Evolutionary conservation across 441 rosid genomes (phyloP), one percentile per base, ranked within the genome.

Genomic region (Capsella rubella): DNA sequence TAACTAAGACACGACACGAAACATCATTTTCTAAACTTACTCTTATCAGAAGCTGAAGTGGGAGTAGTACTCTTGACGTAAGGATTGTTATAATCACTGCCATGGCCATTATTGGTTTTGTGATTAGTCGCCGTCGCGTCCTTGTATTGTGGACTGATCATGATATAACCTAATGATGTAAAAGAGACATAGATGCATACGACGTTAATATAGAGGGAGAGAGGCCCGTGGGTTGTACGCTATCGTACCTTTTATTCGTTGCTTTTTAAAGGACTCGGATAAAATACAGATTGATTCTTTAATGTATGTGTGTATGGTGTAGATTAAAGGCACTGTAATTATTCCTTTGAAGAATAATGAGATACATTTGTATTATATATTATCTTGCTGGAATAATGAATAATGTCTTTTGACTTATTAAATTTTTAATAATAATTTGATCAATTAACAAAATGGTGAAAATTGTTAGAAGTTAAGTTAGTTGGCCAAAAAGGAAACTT

Each of bases 21-120:
- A 6, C 10, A 63, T 63, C 11, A 18, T 15, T n/a, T 15, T 10
- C 12, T 58, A 40, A 16, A 60, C 84, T 80, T 71, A 85, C 84
- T 80, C 71, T 67, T 80, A 59, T 74, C 79, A 15, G 82, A 78
- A 53, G 85, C 64, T 11, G 79, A 79, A 43, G 56, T 82, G 29
- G 85, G 79, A 43, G 82, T 72, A 45, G 90, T 73, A 42, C 74
- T 42, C 29, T 81, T 81, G 60, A 85, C 65, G 73, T 88, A 88
- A 65, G 90, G 92, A 69, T 86, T 79, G 64, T 32, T 74, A 37
- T 56, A 61, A 63, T 29, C 74, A 78, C 59, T 32, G 32, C 65
- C 42, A 8, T 62, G 52, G 12, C 14, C 64, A 35, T 66, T 72
- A 35, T 66, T 72, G 53, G 31, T 59, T 53, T 34, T 43, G 43